Evolutionary conservation across 148 eudicot genomes (phyloP).

Genomic region (Persicaria tinctoria): DNA sequence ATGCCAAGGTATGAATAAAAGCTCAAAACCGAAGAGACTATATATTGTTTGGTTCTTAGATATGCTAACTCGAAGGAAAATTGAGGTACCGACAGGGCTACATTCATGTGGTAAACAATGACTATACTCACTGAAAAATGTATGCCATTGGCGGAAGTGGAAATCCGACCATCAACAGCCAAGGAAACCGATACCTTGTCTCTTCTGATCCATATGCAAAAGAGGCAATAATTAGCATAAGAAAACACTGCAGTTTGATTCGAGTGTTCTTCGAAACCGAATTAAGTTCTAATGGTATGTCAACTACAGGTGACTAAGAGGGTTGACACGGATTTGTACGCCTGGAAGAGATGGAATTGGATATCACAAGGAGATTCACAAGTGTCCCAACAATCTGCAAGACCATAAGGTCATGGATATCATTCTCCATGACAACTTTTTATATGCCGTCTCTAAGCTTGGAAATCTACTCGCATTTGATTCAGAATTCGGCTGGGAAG

Average conservation of each 20-base stretch:
- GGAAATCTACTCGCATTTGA: too few species aligned
- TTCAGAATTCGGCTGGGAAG: too few species aligned
- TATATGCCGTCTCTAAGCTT: too few species aligned
- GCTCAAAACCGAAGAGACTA: too few species aligned
- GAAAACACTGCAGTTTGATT: neutral
- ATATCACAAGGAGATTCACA: conserved; percentile 6
- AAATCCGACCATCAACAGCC: conserved; percentile 5
- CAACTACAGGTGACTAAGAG: neutral
- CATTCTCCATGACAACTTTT: too few species aligned
- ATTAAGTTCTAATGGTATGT: neutral
- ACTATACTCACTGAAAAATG: conserved; percentile 10
- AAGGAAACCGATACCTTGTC: neutral
- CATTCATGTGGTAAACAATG: conserved; percentile 12
- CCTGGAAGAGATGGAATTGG: conserved; percentile 7
- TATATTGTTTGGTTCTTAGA: neutral
- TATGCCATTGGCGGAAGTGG: conserved; percentile 8
- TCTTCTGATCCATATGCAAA: neutral
- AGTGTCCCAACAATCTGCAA: too few species aligned
- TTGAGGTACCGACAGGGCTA: conserved; percentile 3
- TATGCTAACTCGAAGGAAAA: neutral
- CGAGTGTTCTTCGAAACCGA: neutral
- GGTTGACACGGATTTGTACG: neutral
- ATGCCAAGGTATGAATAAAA: conserved; percentile 4
- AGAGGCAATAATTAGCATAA: neutral
- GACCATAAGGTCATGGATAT: too few species aligned